Evolutionary conservation across 1,139 yeast species (phyloP), one percentile per base, ranked within the genome.

Genomic region (Sugiyamaella sp.): DNA sequence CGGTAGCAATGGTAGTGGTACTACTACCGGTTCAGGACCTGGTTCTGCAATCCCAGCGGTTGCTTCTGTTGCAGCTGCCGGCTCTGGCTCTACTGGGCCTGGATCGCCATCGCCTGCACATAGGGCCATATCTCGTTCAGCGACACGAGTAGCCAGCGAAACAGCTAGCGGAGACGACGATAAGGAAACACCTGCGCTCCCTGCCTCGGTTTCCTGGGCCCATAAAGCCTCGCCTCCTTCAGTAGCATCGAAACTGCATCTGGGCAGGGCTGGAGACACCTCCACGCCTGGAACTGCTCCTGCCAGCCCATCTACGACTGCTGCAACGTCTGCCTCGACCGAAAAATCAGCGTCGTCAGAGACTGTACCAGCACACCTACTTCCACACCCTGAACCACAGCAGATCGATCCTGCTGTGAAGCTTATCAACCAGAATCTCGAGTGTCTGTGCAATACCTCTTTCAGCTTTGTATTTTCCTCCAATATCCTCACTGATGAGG

Each of bases 171-270:
- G 57, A 54, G 52, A 46, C 51, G 46, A 58, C 29, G 57, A 60
- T 19, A 14, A 19, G 20, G 40, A 27, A 4, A 44, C 46, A 2
- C 63, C 61, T 2, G 68, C 72, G 57, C 68, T 68, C 57, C 77
- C 68, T 9, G 64, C 75, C 2, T 62, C 79, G 62, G 68, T 71
- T 48, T 66, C 75, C 54, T 64, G 79, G 78, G 71, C 78, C 49
- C 62, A 69, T 16, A 66, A 61, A 45, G 61, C 64, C 0, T 65
- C 69, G 14, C 68, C 71, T 3, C 59, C 63, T 19, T 46, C 61
- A 12, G 53, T 51, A 41, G 48, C 76, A 70, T 60, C 69, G 6
- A 59, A 60, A 32, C 50, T 49, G 48, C 45, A 58, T 27, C 42
- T 53, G 22, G 38, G 25, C 38, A 43, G 44, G 4, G 46, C 48